These are phyloP conservation scores for Sugiyamaella paludigena DNA, from an alignment of 1,139 yeast species.

Conservation along the genomic window DNA sequence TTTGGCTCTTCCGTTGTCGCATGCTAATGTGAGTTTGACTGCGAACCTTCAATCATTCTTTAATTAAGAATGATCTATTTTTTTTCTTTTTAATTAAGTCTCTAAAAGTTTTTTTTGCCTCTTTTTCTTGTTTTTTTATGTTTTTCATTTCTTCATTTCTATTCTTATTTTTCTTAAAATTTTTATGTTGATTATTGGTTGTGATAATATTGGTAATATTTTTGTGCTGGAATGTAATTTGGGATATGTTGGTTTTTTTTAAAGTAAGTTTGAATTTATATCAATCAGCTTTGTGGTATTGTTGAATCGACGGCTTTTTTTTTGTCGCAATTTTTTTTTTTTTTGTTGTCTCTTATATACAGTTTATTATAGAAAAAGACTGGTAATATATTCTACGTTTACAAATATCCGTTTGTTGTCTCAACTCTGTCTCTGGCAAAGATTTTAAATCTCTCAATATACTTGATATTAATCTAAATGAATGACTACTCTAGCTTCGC, in stretches of 20 bases:
- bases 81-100: background rate
- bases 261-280: background rate
- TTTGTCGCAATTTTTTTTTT: slow-evolving; percentile 3
- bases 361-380: no score
- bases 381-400: no score
- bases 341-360: slow-evolving; percentile 1
- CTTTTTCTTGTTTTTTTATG: slow-evolving; percentile 1
- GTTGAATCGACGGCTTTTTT: background rate
- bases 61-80: background rate
- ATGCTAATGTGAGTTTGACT: slow-evolving; percentile 11
- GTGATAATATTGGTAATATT: background rate
- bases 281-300: background rate
- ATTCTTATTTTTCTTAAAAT: slow-evolving; percentile 3
- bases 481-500: no score
- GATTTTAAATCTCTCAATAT: no score
- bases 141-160: slow-evolving; percentile 1
- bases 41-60: background rate
- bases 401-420: no score
- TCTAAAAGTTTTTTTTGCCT: slow-evolving; percentile 8
- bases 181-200: background rate
- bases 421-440: background rate
- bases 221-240: background rate
- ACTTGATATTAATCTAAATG: no score
- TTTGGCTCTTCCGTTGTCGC: slow-evolving; percentile 20
- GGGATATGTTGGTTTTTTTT: slow-evolving; percentile 7